Base-by-base conservation (phyloP, 129 eudicot genomes). In the Flaveria robusta region DNA sequence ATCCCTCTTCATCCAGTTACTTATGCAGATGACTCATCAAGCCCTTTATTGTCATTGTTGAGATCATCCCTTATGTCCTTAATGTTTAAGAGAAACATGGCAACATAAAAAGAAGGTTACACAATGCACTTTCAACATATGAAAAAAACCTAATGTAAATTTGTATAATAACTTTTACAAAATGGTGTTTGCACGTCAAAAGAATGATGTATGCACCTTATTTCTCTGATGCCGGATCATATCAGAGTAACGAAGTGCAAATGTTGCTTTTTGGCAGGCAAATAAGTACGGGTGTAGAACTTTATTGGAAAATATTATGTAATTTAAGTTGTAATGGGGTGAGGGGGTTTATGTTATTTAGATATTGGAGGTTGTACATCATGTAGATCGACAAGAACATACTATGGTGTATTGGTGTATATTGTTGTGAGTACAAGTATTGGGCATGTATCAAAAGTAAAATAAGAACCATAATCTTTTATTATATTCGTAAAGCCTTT, bases 1-100 rank as follows among this genome's bases (percentile, higher is more conserved):
- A 77, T 65, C 76, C 82, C 86, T 54, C 75, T 82, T 77, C 74
- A 82, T 72, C 86, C 86, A 9, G 86, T 82, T 65, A 77, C 82
- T 20, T 82, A 82, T 49, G 55, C 66, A 9, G 82, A 82, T 22
- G 78, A 77, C 20, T 46, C 82, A 43, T 27, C 82, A 49, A 76
- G 50, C 12, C 68, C 74, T 23, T 4, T 73, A 6, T 7, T 77
- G 24, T 71, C 82, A 56, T 77, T 77, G 50, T 59, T 82, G 9
- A 71, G 74, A 56, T 82, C 82, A 65, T 67, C 79, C 2, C 54
- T 82, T 22, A 81, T 71, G 75, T 74, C 77, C 24, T 81, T 62
- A 9, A 77, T 82, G 82, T 78, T 66, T 71, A 73, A 77, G 11
- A 63, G 41, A 77, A 71, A 77, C 75, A 10, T 64, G 20, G 71